phyloP scores from a whole-genome alignment of 805 yeast genomes.

The Yamadazyma phyllophila region DNA sequence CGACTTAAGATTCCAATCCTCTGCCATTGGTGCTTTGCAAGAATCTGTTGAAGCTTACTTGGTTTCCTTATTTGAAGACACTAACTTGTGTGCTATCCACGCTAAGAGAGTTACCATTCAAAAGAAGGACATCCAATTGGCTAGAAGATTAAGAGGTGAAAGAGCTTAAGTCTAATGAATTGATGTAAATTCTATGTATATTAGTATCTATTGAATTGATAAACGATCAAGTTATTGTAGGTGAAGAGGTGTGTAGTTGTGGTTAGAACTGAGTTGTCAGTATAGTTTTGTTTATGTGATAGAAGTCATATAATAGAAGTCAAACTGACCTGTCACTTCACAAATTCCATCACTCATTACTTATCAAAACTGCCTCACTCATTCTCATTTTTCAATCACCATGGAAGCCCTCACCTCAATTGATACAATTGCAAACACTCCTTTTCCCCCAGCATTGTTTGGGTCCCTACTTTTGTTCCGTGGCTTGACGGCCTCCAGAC shows the following conservation, averaged over 20 bases:
- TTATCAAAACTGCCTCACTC: too few species aligned
- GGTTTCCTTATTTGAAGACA: conserved; percentile 46
- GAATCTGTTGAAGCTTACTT: conserved; percentile 49
- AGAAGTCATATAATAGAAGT: too few species aligned
- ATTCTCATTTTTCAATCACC: not conserved
- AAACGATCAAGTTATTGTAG: not conserved
- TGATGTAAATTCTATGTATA: conserved; percentile 9
- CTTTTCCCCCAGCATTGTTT: conserved; percentile 20
- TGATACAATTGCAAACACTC: conserved; percentile 4
- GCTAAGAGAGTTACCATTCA: conserved; percentile 49
- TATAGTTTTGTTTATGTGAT: too few species aligned
- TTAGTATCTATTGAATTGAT: conserved; percentile 8
- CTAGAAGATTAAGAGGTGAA: conserved; percentile 50
- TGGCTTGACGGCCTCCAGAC: conserved; percentile 16
- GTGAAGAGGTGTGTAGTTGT: too few species aligned
- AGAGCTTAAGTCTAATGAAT: conserved; percentile 29
- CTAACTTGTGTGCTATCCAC: conserved; percentile 49
- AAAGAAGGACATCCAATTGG: conserved; percentile 49
- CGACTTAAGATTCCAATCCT: conserved; percentile 47
- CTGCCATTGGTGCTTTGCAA: conserved; percentile 48
- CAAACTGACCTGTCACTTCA: too few species aligned
- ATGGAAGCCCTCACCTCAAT: not conserved
- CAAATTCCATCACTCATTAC: too few species aligned
- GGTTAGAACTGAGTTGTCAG: too few species aligned
- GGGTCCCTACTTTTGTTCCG: conserved; percentile 15